Conservation (phyloP, 768 basidiomycete genomes). For the Sporobolomyces pararoseus region DNA sequence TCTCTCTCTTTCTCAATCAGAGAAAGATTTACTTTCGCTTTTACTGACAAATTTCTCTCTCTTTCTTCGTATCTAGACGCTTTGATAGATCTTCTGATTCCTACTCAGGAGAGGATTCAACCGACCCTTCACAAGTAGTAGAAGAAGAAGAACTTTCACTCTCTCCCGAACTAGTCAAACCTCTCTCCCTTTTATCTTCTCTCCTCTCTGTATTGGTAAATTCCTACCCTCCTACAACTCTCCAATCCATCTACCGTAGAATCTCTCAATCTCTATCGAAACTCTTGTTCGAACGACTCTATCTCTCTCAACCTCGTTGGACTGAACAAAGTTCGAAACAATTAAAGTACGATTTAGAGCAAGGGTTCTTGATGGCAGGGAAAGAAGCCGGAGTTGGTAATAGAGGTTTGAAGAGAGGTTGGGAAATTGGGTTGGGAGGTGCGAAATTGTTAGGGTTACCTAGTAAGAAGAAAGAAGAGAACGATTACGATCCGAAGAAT, state of each 20-base stretch:
- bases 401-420: conserved; percentile 63
- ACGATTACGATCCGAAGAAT: conserved; percentile 14
- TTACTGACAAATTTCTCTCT: too few species aligned
- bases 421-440: conserved; percentile 68
- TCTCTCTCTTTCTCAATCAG: neutral
- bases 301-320: conserved; percentile 66
- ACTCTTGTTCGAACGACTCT: conserved; percentile 76
- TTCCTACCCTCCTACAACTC: conserved; percentile 60
- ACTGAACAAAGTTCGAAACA: conserved; percentile 60
- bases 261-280: conserved; percentile 67
- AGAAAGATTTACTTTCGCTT: neutral
- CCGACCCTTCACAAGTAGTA: too few species aligned
- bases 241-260: conserved; percentile 68
- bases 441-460: conserved; percentile 65
- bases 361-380: conserved; percentile 66
- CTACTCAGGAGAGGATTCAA: conserved; percentile 45
- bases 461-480: conserved; percentile 49
- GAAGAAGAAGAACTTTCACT: conserved; percentile 55
- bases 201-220: conserved; percentile 66
- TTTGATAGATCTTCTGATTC: conserved; percentile 23
- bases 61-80: too few species aligned
- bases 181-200: conserved; percentile 74
- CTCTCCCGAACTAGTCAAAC: conserved; percentile 67
- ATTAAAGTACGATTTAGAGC: conserved; percentile 70
- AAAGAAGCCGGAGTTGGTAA: conserved; percentile 49